Conservation (phyloP, 176 grass and related monocot genomes). For the Elymus sibiricus region DNA sequence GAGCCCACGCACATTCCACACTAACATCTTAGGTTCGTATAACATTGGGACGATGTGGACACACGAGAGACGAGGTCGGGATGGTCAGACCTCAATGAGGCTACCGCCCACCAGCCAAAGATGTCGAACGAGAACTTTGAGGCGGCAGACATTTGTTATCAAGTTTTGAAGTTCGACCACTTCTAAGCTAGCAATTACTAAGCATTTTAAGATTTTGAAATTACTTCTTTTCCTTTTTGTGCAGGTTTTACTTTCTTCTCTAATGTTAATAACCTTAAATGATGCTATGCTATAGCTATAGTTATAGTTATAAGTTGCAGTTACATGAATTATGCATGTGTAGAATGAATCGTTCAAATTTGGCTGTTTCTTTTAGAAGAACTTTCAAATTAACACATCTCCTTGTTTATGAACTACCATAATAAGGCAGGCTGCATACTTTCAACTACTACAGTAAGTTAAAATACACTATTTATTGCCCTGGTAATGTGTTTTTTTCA, state of each 20-base stretch:
- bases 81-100: too few species aligned
- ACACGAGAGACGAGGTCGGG: too few species aligned
- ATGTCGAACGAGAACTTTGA: too few species aligned
- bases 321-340: not conserved
- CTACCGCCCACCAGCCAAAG: too few species aligned
- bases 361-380: not conserved
- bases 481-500: constrained; percentile 24
- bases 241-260: not conserved
- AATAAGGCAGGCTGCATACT: not conserved
- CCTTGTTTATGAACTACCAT: not conserved
- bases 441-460: not conserved
- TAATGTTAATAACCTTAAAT: not conserved
- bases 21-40: too few species aligned
- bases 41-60: too few species aligned
- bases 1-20: too few species aligned
- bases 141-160: too few species aligned
- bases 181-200: too few species aligned
- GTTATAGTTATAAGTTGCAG: not conserved
- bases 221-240: not conserved
- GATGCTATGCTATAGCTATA: not conserved
- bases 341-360: not conserved
- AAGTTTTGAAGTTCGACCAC: too few species aligned
- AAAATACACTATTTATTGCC: not conserved
- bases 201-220: not conserved
- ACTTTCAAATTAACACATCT: not conserved